Evolutionary conservation across 1,139 yeast species (phyloP), one percentile per base, ranked within the genome.

Genomic region (Maudiozyma humilis): DNA sequence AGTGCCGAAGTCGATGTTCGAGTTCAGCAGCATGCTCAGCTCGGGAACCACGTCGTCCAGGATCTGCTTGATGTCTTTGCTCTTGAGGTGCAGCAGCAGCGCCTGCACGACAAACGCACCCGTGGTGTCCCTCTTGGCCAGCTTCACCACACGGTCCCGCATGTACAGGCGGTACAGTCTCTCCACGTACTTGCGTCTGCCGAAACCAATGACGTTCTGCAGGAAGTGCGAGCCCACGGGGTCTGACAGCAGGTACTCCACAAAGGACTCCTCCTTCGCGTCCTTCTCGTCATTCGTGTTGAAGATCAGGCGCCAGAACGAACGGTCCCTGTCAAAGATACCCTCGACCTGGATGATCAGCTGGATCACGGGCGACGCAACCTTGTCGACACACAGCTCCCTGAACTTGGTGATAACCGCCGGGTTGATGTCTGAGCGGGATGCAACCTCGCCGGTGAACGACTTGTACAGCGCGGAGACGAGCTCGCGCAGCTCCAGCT

Each of bases 201-300:
- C 83, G 44, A 75, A 76, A 41, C 75, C 76, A 43, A 89, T 70
- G 18, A 79, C 74, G 16, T 81, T 73, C 63, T 89, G 89, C 36
- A 89, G 69, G 67, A 89, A 88, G 65, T 88, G 96, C 1, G 95
- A 82, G 0, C 97, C 98, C 14, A 88, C 87, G 1, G 95, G 72
- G 58, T 89, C 96, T 5, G 93, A 80, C 42, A 89, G 67, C 46
- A 89, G 70, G 59, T 84, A 84, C 60, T 88, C 96, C 34, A 88
- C 82, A 62, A 83, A 88, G 1, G 91, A 77, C 51, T 78, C 88
- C 60, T 88, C 95, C 46, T 79, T 75, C 0, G 77, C 53, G 46
- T 82, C 80, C 44, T 68, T 73, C 20, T 69, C 79, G 10, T 69
- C 75, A 10, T 65, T 64, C 8, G 62, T 64, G 32, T 59, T 59